Percentiles rank a stretch among this genome's conserved stretches.
Conservation (phyloP, 441 rosid species). For the Populus hybrid region DNA sequence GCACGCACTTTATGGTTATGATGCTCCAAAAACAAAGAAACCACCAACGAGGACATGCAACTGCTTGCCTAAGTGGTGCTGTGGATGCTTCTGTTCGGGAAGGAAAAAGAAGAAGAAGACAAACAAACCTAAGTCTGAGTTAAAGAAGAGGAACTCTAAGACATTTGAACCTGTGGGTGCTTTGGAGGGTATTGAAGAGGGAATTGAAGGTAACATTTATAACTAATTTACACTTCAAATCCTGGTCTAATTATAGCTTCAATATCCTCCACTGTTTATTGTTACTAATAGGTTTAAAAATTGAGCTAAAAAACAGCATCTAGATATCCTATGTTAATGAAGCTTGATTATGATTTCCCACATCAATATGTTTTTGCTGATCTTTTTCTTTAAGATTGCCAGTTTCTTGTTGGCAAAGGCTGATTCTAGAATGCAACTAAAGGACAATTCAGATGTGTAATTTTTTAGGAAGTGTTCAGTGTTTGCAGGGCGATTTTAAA, state of each 20-base stretch:
- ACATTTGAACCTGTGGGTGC: not conserved
- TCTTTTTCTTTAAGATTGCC: not conserved
- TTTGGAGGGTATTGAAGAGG: not conserved
- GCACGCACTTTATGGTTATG: constrained; percentile 72
- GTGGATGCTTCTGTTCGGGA: constrained; percentile 53
- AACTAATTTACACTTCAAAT: not conserved
- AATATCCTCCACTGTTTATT: not conserved
- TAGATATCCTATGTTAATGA: not conserved
- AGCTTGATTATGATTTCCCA: not conserved
- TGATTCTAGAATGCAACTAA: not conserved
- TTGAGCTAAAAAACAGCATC: not conserved
- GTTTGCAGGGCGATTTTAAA: not conserved
- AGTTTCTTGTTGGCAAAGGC: not conserved
- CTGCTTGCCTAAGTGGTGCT: constrained; percentile 19
- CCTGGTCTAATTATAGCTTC: not conserved
- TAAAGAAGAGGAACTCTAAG: not conserved
- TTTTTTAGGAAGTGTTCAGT: not conserved
- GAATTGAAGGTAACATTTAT: not conserved
- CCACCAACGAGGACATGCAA: constrained; percentile 42
- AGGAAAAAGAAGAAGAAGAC: constrained; percentile 35
- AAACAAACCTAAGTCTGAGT: not conserved
- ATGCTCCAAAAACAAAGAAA: constrained; percentile 66
- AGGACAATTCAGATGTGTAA: not conserved
- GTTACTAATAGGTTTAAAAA: not conserved
- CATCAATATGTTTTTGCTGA: not conserved